Evolutionary conservation across 2,329 filamentous ascomycete species (phyloP).

Genomic region (Aspergillus tanneri): DNA sequence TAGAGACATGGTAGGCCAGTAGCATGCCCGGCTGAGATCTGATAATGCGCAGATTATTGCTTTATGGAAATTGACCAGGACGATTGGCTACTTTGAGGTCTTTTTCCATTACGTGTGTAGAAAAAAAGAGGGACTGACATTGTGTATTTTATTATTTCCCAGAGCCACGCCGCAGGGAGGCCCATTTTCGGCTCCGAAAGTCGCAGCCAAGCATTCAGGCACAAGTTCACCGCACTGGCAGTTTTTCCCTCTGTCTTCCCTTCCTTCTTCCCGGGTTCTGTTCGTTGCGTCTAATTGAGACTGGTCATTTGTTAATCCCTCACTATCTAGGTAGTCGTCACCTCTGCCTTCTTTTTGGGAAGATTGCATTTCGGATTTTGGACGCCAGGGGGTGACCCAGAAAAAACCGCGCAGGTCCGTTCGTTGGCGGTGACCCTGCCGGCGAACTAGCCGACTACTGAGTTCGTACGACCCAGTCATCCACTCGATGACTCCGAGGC

Average conservation of each 20-base stretch:
- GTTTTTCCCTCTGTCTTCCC: not conserved
- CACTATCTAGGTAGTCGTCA: not conserved
- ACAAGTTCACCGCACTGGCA: not conserved
- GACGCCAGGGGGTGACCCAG: not conserved
- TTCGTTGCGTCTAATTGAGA: no score
- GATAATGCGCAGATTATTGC: slow-evolving; percentile 5
- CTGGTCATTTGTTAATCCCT: no score
- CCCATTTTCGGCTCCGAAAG: slow-evolving; percentile 21
- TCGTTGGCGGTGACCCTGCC: not conserved
- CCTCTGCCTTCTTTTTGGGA: slow-evolving; percentile 10
- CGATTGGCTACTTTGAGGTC: slow-evolving; percentile 4
- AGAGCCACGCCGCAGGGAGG: slow-evolving; percentile 14
- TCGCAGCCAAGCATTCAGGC: slow-evolving; percentile 19
- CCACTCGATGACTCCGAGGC: slow-evolving; percentile 21
- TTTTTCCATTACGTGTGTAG: slow-evolving; percentile 17
- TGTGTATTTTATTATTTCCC: slow-evolving; percentile 8
- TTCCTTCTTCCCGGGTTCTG: not conserved
- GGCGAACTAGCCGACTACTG: slow-evolving; percentile 11
- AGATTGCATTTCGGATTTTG: not conserved
- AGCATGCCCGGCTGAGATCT: slow-evolving; percentile 7
- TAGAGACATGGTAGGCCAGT: not conserved
- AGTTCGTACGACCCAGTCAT: not conserved
- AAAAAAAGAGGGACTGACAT: no score
- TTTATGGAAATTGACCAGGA: slow-evolving; percentile 6
- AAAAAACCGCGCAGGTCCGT: slow-evolving; percentile 20